Evolutionary conservation across 257 asterid genomes (phyloP), one percentile per base, ranked within the genome.

Genomic region (Asclepias syriaca): DNA sequence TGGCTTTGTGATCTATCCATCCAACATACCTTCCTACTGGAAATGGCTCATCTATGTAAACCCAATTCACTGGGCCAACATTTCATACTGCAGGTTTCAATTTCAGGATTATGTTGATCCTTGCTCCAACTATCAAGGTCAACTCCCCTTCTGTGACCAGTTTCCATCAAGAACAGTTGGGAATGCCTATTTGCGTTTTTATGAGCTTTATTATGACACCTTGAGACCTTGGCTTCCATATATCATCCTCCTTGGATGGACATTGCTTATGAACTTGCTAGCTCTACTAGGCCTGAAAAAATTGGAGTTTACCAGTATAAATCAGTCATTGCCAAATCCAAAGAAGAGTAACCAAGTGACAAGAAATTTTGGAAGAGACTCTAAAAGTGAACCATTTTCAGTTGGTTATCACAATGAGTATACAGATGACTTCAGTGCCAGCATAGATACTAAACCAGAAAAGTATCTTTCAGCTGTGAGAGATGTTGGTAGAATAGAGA

Each of bases 51-150:
- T 34, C 9, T 70, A 55, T 21, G 39, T 39, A 54, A 70, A 70
- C 24, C 74, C 74, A 40, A 70, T 70, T 22, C 74, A 53, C 51
- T 70, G 66, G 74, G 74, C 74, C 50, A 70, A 70, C 37, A 43
- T 70, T 18, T 70, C 74, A 54, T 55, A 51, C 45, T 70, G 74
- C 53, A 55, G 74, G 27, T 40, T 56, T 37, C 74, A 70, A n/a
- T 70, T 70, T 37, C 54, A 70, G 40, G 10, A 70, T 70, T 70
- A 70, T 70, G 27, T 34, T 70, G 74, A 55, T 37, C 55, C 21
- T 16, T 70, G 74, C 74, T 70, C 65, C 74, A 55, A 55, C 53
- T n/a, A 70, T 70, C 19, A 39, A 54, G 73, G 55, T 21, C 74
- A 70, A 18, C n/a, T 70, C 39, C 74, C 74, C 40, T 70, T 70